Percentiles rank a stretch among this genome's conserved stretches.
Conservation (phyloP, 768 basidiomycete species). For the Lentinula lateritia region DNA sequence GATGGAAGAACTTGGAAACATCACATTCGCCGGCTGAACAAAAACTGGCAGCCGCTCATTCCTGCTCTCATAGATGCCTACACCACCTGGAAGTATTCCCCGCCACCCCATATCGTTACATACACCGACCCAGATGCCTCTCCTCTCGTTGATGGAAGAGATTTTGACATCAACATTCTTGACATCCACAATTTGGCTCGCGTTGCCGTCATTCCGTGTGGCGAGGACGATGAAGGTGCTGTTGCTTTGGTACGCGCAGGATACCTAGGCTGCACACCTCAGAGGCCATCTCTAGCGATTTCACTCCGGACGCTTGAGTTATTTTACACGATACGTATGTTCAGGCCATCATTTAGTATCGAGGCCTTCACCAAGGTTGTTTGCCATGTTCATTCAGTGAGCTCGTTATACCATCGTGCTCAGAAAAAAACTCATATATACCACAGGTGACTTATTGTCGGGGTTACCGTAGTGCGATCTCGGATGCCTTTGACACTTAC, state of each 20-base stretch:
- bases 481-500: slow-evolving; percentile 22
- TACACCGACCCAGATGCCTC: background rate
- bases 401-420: background rate
- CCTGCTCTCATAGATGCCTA: too few species aligned
- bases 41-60: too few species aligned
- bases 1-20: too few species aligned
- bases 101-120: too few species aligned
- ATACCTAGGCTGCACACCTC: slow-evolving; percentile 2
- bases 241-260: slow-evolving; percentile 4
- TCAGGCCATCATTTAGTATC: too few species aligned
- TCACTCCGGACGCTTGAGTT: slow-evolving; percentile 20
- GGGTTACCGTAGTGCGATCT: slow-evolving; percentile 13
- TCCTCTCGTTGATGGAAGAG: background rate
- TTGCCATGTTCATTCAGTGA: background rate
- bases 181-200: slow-evolving; percentile 11
- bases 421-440: too few species aligned
- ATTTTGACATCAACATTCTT: slow-evolving; percentile 11
- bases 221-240: background rate
- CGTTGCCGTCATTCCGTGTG: slow-evolving; percentile 4
- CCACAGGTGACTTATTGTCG: slow-evolving; percentile 18
- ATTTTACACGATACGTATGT: slow-evolving; percentile 10
- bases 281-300: slow-evolving; percentile 14
- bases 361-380: slow-evolving; percentile 1
- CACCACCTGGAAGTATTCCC: too few species aligned
- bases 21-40: too few species aligned